Base-by-base conservation (phyloP, 371 early-diverging fungal species). In the Haplosporangium sp. region DNA sequence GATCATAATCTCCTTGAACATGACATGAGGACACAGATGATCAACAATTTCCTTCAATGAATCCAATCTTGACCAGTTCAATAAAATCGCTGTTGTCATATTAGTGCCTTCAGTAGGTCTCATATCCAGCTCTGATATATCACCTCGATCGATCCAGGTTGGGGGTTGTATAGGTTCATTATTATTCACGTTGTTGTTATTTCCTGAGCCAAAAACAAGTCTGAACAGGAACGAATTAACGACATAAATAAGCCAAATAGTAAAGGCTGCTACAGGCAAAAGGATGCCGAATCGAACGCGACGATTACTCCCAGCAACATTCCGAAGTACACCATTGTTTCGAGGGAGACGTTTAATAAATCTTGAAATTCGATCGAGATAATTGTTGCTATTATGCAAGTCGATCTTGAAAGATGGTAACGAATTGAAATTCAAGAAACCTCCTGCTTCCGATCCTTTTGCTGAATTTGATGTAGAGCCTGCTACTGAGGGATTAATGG, bases 21-120 rank as follows among this genome's bases (percentile, higher is more conserved):
- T 89, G n/a, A 87, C 82, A 63, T 89, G 87, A 35, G 85, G 83
- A 69, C 91, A 91, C 17, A 90, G 68, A 45, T 88, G 83, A 48
- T 85, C 73, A 15, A 91, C 76, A 37, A 89, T 83, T 39, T 85
- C 82, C 61, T 85, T 77, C 19, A 89, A 47, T 13, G 77, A 83
- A 15, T 86, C 85, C 58, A 68, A 39, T 71, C 82, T 63, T 71
- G 56, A 73, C 86, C 78, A 85, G 65, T 69, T 81, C 2, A 88
- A 55, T 10, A 90, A 58, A n/a, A 91, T 84, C 5, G 88, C 86
- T 3, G 91, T 90, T 2, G 86, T 84, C 66, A 84, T 82, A 15
- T 79, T 76, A 20, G 84, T 77, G 0, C 91, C 91, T 37, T 89
- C 88, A 19, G 84, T 87, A 0, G 91, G 90, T 66, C 88, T 85